Conservation (phyloP, 148 eudicot species). For the Camellia granthamiana region DNA sequence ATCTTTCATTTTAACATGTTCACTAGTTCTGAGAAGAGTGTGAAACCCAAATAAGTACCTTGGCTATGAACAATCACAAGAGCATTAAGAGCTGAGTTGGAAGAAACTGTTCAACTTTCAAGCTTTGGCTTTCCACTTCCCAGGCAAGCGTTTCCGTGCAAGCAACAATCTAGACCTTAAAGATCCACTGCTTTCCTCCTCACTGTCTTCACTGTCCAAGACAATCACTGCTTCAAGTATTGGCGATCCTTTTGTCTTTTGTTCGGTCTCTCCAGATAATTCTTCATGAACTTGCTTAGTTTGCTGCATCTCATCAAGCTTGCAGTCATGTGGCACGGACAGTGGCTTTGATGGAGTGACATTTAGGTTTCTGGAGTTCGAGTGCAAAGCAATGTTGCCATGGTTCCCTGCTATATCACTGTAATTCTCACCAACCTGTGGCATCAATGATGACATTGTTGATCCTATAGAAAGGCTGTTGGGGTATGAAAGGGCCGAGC, state of each 20-base stretch:
- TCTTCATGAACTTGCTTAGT: background rate
- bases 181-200: constrained; percentile 29
- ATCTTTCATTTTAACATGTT: background rate
- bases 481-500: background rate
- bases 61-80: background rate
- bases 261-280: background rate
- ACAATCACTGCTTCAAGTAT: constrained; percentile 33
- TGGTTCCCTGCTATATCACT: background rate
- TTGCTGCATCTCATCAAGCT: constrained; percentile 12
- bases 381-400: background rate
- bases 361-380: background rate
- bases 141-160: constrained; percentile 26
- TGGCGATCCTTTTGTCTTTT: constrained; percentile 18
- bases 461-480: background rate
- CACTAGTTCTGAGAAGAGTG: background rate
- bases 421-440: background rate
- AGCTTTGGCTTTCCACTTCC: constrained; percentile 26
- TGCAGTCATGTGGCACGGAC: background rate
- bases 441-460: background rate
- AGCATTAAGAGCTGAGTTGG: no score
- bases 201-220: constrained; percentile 56
- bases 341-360: background rate
- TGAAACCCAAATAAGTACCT: background rate
- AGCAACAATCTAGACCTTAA: constrained; percentile 34
- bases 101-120: background rate